Conservation (phyloP, 495 filamentous ascomycete genomes). For the Neurospora sp. region DNA sequence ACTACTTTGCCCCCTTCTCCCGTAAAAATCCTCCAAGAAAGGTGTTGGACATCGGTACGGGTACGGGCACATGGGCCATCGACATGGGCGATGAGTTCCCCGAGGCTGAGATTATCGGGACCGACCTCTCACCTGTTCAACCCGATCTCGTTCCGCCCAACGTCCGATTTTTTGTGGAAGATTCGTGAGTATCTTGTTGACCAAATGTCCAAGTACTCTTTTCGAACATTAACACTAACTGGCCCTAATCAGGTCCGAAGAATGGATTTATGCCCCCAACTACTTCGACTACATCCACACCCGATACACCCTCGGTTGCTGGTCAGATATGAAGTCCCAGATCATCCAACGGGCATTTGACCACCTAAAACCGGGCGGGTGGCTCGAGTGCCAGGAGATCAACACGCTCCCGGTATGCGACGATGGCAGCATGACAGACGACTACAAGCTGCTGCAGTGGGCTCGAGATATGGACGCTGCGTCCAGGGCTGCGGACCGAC, state of each 20-base stretch:
- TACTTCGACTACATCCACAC: conserved; percentile 42
- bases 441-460: conserved; percentile 42
- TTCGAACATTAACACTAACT: conserved; percentile 18
- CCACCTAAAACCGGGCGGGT: conserved; percentile 55
- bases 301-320: conserved; percentile 35
- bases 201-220: conserved; percentile 36
- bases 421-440: conserved; percentile 44
- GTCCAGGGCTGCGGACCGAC: conserved; percentile 40
- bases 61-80: conserved; percentile 45
- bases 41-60: conserved; percentile 63
- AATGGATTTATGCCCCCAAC: conserved; percentile 13
- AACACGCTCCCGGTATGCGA: conserved; percentile 49
- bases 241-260: conserved; percentile 17
- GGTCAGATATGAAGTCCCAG: conserved; percentile 32
- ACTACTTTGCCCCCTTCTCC: conserved; percentile 48
- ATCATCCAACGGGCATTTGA: conserved; percentile 30
- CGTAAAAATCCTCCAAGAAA: conserved; percentile 35
- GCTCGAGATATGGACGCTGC: conserved; percentile 37
- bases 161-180: conserved; percentile 39
- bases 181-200: conserved; percentile 22
- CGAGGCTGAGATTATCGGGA: conserved; percentile 28
- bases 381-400: conserved; percentile 55
- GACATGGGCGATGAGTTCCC: conserved; percentile 38
- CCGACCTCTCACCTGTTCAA: conserved; percentile 37
- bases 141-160: conserved; percentile 32